Evolutionary conservation across 306 rosid genomes (phyloP).

Genomic region (Prunus armeniaca): DNA sequence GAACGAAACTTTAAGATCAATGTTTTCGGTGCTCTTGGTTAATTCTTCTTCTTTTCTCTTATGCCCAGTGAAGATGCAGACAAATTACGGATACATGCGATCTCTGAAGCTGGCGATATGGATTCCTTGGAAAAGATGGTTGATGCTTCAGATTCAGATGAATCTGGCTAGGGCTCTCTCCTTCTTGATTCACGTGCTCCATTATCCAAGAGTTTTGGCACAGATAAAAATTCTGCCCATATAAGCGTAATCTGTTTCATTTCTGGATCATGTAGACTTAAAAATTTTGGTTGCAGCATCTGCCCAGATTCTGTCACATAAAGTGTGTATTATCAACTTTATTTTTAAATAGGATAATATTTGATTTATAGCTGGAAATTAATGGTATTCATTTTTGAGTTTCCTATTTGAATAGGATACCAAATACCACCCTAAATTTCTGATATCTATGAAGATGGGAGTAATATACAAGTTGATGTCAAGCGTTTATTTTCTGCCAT

Average conservation of each 20-base stretch:
- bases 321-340: neutral
- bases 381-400: no score
- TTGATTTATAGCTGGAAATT: neutral
- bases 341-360: neutral
- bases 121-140: constrained; percentile 80
- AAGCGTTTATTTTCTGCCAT: no score
- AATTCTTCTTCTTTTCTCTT: constrained; percentile 7
- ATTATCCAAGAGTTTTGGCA: neutral
- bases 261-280: constrained; percentile 12
- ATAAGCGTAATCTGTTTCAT: neutral
- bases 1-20: neutral
- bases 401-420: no score
- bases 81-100: constrained; percentile 66
- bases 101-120: constrained; percentile 74
- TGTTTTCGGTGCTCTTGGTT: constrained; percentile 18
- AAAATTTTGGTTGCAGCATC: constrained; percentile 16
- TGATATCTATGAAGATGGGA: neutral
- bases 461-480: neutral
- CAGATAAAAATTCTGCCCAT: neutral
- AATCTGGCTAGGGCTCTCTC: constrained; percentile 29
- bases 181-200: constrained; percentile 25
- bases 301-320: neutral
- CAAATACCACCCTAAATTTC: no score
- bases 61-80: constrained; percentile 79
- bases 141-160: constrained; percentile 63